These are phyloP conservation scores for Xanthoconium purpureum DNA, from an alignment of 768 basidiomycete species.

Conservation along the genomic window DNA sequence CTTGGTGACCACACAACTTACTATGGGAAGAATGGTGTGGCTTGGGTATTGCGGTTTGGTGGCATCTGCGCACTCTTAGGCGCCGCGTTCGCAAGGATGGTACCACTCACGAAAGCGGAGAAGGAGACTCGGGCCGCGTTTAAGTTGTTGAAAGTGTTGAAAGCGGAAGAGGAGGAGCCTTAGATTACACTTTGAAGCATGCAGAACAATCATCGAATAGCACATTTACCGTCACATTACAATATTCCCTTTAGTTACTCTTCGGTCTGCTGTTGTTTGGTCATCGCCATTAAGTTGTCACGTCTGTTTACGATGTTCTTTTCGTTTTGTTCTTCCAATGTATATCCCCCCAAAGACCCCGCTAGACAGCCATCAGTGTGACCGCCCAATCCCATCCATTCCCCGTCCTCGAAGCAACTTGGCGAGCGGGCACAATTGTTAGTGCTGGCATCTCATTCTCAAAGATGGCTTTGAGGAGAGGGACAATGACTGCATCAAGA, in stretches of 20 bases:
- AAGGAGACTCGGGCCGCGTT: slow-evolving; percentile 83
- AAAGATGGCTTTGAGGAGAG: slow-evolving; percentile 24
- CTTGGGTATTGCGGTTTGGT: slow-evolving; percentile 92
- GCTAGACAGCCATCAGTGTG: slow-evolving; percentile 28
- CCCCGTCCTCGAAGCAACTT: slow-evolving; percentile 22
- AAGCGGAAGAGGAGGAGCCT: slow-evolving; percentile 52
- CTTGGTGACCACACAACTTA: slow-evolving; percentile 54
- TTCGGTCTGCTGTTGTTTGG: neutral
- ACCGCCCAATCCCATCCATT: slow-evolving; percentile 29
- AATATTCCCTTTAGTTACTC: slow-evolving; percentile 2
- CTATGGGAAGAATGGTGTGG: slow-evolving; percentile 84
- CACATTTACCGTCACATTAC: neutral
- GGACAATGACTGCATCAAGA: slow-evolving; percentile 13
- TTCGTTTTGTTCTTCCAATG: neutral
- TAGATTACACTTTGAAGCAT: slow-evolving; percentile 24
- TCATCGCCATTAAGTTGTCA: neutral
- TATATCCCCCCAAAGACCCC: neutral
- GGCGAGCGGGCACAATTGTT: slow-evolving; percentile 22
- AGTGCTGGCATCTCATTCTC: slow-evolving; percentile 24
- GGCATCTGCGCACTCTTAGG: slow-evolving; percentile 82
- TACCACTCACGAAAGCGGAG: slow-evolving; percentile 88
- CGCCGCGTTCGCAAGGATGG: slow-evolving; percentile 73
- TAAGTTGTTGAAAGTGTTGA: slow-evolving; percentile 73
- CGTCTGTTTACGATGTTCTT: neutral
- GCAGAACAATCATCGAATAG: neutral